Conservation (phyloP, 106 monocot genomes). For the Allium fistulosum region DNA sequence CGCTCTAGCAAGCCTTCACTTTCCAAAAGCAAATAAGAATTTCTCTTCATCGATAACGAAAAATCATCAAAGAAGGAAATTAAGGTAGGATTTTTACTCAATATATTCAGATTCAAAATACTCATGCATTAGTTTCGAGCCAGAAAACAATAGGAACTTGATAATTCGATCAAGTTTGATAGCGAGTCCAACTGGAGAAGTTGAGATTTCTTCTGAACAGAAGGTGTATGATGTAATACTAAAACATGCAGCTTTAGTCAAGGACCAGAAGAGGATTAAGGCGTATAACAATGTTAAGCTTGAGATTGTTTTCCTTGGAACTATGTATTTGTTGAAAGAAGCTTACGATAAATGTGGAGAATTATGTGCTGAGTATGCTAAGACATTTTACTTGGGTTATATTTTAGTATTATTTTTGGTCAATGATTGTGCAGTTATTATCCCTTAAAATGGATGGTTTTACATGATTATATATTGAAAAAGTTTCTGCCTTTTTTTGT, state of each 20-base stretch:
- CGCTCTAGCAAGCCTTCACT: not conserved
- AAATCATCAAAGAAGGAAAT: not conserved
- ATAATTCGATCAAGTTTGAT: constrained; percentile 30
- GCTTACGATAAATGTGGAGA: constrained; percentile 81
- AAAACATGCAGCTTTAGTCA: constrained; percentile 82
- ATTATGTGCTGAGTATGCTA: constrained; percentile 96
- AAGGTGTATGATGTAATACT: constrained; percentile 92
- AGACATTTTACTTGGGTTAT: constrained; percentile 97
- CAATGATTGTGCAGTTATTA: not conserved
- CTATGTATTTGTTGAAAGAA: constrained; percentile 39
- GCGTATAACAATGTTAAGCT: constrained; percentile 26
- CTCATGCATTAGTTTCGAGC: not conserved
- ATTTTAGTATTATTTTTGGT: not conserved
- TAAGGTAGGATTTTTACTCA: not conserved
- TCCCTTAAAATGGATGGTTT: not conserved
- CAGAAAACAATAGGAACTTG: constrained; percentile 1
- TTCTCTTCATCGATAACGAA: not conserved
- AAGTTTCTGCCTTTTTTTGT: not conserved
- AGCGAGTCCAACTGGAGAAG: constrained; percentile 40
- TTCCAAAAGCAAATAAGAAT: not conserved
- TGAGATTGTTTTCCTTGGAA: constrained; percentile 28
- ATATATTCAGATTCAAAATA: constrained; percentile 1
- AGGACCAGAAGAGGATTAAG: constrained; percentile 19
- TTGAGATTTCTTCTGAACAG: constrained; percentile 61
- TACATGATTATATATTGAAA: not conserved